Percentiles rank a stretch among this genome's conserved stretches.
phyloP scores from a whole-genome alignment of 192 early-diverging fungal genomes.

The Gonapodya prolifera region DNA sequence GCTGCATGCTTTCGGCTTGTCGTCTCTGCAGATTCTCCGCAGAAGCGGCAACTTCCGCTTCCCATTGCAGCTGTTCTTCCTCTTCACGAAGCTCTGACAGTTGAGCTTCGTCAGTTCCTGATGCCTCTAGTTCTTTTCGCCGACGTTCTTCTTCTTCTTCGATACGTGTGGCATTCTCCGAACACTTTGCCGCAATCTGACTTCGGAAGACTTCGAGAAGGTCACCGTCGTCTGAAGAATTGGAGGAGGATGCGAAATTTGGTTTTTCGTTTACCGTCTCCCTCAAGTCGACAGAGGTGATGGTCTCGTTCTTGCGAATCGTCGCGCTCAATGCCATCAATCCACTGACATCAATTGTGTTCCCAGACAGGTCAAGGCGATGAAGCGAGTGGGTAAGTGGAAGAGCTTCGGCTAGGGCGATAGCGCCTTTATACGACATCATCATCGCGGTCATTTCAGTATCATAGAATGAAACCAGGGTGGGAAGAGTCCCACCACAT shows the following conservation, averaged over 20 bases:
- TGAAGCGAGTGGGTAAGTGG: constrained; percentile 56
- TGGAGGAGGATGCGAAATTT: neutral
- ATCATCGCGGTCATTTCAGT: constrained; percentile 6
- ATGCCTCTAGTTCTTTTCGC: neutral
- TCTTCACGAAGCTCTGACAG: neutral
- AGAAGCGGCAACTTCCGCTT: neutral
- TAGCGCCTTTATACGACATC: constrained; percentile 27
- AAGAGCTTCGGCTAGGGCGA: constrained; percentile 67
- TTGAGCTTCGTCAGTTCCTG: neutral
- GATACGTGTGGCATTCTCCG: neutral
- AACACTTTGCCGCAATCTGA: neutral
- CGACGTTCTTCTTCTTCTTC: neutral
- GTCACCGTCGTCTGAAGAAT: neutral
- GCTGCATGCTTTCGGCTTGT: neutral
- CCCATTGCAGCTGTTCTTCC: neutral
- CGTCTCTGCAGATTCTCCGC: neutral
- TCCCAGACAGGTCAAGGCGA: constrained; percentile 62
- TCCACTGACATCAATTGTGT: constrained; percentile 66
- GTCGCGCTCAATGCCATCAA: constrained; percentile 68
- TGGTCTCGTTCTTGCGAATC: constrained; percentile 62
- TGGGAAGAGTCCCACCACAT: neutral
- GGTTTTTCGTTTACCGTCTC: constrained; percentile 10
- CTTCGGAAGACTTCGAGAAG: neutral
- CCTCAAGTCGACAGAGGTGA: constrained; percentile 58
- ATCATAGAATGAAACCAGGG: constrained; percentile 3